These are phyloP conservation scores for Tetrahymena elliotti DNA, from an alignment of 73 alveolate genomes.

Conservation along the genomic window DNA sequence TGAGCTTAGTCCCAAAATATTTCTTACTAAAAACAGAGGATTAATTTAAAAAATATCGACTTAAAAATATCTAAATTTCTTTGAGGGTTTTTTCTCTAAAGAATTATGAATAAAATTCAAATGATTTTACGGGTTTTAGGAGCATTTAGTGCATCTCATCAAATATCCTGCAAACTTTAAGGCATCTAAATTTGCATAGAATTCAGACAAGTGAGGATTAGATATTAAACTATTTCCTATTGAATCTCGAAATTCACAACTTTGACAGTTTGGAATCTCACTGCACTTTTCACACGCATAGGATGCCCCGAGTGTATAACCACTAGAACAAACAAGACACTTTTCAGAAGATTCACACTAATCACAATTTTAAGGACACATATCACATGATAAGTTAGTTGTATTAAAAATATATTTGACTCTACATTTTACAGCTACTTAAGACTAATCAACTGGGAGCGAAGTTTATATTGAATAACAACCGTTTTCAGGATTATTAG, in stretches of 20 bases:
- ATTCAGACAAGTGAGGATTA: neutral
- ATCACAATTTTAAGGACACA: neutral
- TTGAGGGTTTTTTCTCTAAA: neutral
- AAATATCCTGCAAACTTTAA: neutral
- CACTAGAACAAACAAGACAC: neutral
- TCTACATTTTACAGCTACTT: neutral
- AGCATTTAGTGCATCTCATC: neutral
- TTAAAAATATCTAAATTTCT: too few species aligned
- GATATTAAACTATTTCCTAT: neutral
- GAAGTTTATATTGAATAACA: neutral
- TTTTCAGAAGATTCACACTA: neutral
- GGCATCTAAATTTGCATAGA: neutral
- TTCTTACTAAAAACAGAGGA: too few species aligned
- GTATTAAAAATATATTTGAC: neutral
- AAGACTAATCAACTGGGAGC: neutral
- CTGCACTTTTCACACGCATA: neutral
- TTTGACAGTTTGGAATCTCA: neutral
- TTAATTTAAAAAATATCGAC: too few species aligned
- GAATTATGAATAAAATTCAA: too few species aligned
- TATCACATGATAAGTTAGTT: neutral
- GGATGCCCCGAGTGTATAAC: neutral
- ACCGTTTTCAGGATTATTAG: neutral
- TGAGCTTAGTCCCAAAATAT: too few species aligned
- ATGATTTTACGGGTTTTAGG: neutral
- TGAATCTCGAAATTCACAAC: neutral